Evolutionary conservation across 1,284 basidiomycete genomes (phyloP).

Genomic region (Waitea zeae): DNA sequence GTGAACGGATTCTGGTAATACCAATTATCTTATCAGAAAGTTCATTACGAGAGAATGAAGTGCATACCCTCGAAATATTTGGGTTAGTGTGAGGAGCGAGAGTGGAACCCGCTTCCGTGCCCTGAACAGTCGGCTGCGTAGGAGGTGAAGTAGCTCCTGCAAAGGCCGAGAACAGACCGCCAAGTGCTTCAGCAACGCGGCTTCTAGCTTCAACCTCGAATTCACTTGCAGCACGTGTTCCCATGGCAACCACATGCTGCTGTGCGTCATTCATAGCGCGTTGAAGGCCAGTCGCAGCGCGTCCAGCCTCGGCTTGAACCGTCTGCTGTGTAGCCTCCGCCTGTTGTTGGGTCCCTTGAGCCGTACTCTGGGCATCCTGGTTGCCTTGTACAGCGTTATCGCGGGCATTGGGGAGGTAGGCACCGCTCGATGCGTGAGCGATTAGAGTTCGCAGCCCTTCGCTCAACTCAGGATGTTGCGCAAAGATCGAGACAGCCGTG

Average conservation of each 20-base stretch:
- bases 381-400: conserved; percentile 33
- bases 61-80: not conserved
- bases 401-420: conserved; percentile 41
- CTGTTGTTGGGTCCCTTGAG: too few relatives aligned
- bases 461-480: conserved; percentile 50
- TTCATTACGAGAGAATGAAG: not conserved
- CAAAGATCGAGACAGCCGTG: conserved; percentile 30
- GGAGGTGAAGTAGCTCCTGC: not conserved
- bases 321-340: conserved; percentile 17
- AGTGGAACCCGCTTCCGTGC: conserved; percentile 10
- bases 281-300: too few relatives aligned
- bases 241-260: conserved; percentile 21
- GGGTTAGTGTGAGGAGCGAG: conserved; percentile 5
- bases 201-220: conserved; percentile 45
- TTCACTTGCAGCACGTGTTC: not conserved
- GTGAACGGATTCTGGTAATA: not conserved
- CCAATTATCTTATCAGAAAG: not conserved
- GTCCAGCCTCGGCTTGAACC: too few relatives aligned
- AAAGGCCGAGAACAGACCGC: not conserved
- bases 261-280: too few relatives aligned
- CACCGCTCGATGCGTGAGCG: conserved; percentile 38
- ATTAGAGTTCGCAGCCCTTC: conserved; percentile 46
- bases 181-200: conserved; percentile 42
- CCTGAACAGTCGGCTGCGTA: conserved; percentile 3
- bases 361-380: conserved; percentile 24